Conservation (phyloP, 768 basidiomycete genomes). For the Pleurotus tuber-regium region DNA sequence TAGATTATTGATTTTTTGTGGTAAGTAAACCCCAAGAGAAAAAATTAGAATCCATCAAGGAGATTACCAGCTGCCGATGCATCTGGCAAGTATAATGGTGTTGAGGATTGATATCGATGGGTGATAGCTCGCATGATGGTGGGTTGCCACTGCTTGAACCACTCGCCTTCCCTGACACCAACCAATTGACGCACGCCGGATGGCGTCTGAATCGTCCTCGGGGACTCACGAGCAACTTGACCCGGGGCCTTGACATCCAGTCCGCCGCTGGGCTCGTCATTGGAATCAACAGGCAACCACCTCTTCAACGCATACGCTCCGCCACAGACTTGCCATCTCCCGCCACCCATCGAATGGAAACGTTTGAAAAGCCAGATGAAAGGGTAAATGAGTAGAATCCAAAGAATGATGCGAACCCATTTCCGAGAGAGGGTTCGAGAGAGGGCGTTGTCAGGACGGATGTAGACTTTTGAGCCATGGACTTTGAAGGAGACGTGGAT, state of each 20-base stretch:
- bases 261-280: neutral
- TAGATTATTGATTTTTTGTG: neutral
- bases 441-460: conserved; percentile 65
- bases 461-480: conserved; percentile 46
- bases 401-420: conserved; percentile 69
- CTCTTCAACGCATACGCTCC: conserved; percentile 71
- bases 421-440: conserved; percentile 65
- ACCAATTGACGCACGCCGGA: conserved; percentile 40
- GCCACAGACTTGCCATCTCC: conserved; percentile 73
- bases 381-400: conserved; percentile 71
- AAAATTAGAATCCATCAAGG: neutral
- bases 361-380: conserved; percentile 80
- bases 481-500: conserved; percentile 51
- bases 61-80: neutral
- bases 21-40: neutral
- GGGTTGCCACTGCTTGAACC: conserved; percentile 77
- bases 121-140: conserved; percentile 61
- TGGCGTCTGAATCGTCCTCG: conserved; percentile 27
- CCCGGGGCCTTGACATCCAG: too few species aligned
- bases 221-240: too few species aligned
- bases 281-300: conserved; percentile 29
- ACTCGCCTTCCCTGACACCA: conserved; percentile 71
- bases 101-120: conserved; percentile 38
- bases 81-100: conserved; percentile 17
- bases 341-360: conserved; percentile 66